Evolutionary conservation across 2,329 filamentous ascomycete genomes (phyloP).

Genomic region (Biscogniauxia mediterranea): DNA sequence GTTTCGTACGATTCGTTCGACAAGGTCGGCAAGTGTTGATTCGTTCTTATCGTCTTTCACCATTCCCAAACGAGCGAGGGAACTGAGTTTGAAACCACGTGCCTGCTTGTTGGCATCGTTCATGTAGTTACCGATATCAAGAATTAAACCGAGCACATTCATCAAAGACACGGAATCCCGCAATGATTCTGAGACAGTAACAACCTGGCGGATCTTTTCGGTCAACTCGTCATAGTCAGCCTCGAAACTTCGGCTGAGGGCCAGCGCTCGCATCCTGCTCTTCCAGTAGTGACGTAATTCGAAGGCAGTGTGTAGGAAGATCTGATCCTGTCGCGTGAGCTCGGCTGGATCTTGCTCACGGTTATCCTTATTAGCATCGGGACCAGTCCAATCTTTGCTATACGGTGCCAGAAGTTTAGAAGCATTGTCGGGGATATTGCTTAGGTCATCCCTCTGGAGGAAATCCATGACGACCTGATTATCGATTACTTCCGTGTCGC

Average conservation of each 20-base stretch:
- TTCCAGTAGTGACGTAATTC: conserved; percentile 99
- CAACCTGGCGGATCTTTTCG: conserved; percentile 80
- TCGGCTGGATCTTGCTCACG: conserved; percentile 85
- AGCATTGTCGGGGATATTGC: conserved; percentile 86
- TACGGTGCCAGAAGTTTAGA: conserved; percentile 92
- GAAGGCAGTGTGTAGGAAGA: conserved; percentile 89
- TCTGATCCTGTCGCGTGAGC: conserved; percentile 90
- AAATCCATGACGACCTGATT: conserved; percentile 96
- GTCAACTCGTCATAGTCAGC: conserved; percentile 89
- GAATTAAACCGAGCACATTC: conserved; percentile 91
- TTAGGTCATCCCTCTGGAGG: conserved; percentile 86
- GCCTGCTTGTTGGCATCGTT: conserved; percentile 99
- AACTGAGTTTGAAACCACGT: conserved; percentile 95
- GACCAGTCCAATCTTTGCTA: conserved; percentile 92
- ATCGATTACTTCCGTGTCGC: conserved; percentile 83
- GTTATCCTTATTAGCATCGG: conserved; percentile 72
- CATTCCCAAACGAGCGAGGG: conserved; percentile 88
- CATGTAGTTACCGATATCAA: conserved; percentile 99
- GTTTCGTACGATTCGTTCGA: conserved; percentile 93
- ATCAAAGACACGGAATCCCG: conserved; percentile 90
- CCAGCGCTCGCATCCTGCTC: conserved; percentile 88
- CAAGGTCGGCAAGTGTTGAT: conserved; percentile 89
- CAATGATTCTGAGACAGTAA: conserved; percentile 81
- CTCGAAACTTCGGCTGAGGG: conserved; percentile 81
- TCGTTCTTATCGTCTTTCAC: conserved; percentile 99